Evolutionary conservation across 2,329 filamentous ascomycete species (phyloP).

Genomic region (Xylariales sp.): DNA sequence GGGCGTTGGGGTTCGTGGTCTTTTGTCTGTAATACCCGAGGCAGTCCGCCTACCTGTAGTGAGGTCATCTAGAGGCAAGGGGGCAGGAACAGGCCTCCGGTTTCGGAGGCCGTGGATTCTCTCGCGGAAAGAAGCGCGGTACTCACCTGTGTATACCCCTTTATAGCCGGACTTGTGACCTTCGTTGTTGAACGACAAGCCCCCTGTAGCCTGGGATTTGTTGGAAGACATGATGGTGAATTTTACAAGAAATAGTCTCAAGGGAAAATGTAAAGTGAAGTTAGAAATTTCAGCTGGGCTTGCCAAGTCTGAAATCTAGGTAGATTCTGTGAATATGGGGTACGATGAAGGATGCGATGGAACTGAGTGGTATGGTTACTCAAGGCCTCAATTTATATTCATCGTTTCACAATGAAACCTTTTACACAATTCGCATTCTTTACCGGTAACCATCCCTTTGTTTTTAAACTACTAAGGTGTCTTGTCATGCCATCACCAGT

Average conservation of each 20-base stretch:
- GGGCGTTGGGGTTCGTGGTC: constrained; percentile 11
- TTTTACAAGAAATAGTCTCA: neutral
- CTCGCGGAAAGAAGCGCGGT: constrained; percentile 35
- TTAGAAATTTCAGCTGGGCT: constrained; percentile 3
- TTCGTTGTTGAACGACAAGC: neutral
- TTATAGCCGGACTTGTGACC: neutral
- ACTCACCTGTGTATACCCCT: constrained; percentile 40
- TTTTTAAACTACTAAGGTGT: too few species aligned
- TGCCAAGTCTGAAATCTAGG: constrained; percentile 14
- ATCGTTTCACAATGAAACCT: too few species aligned
- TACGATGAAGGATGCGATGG: neutral
- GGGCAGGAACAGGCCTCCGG: neutral
- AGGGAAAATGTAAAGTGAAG: neutral
- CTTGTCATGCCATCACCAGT: too few species aligned
- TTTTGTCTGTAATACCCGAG: neutral
- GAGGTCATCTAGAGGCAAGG: neutral
- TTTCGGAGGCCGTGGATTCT: constrained; percentile 32
- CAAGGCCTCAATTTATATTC: constrained; percentile 12
- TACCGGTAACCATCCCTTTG: too few species aligned
- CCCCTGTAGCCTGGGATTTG: neutral
- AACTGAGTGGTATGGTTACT: neutral
- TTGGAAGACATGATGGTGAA: constrained; percentile 15
- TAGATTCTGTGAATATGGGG: neutral
- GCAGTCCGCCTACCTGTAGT: neutral
- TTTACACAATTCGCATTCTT: too few species aligned